Percentiles rank a stretch among this genome's conserved stretches.
Evolutionary conservation across 2,329 filamentous ascomycete species (phyloP).

Genomic region (Aspergillus bombycis): DNA sequence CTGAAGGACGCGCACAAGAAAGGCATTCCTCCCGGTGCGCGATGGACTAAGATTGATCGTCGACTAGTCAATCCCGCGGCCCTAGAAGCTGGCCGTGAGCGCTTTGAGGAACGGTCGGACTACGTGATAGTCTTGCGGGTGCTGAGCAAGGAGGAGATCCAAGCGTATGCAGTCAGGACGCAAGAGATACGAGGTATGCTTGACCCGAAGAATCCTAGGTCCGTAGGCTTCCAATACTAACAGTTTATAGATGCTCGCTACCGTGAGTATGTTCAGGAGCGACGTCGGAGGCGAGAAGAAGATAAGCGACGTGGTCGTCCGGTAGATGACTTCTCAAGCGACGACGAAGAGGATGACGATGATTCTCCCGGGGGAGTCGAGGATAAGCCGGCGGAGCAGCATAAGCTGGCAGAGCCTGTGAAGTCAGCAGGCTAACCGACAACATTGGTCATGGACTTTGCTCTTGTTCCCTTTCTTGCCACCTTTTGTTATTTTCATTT

Average conservation of each 20-base stretch:
- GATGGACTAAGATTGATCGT: slow-evolving; percentile 92
- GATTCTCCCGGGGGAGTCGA: slow-evolving; percentile 36
- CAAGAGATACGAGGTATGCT: slow-evolving; percentile 75
- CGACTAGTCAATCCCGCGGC: slow-evolving; percentile 88
- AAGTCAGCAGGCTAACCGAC: slow-evolving; percentile 8
- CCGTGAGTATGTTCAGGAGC: slow-evolving; percentile 39
- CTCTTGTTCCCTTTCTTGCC: not conserved
- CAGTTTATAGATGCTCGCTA: slow-evolving; percentile 37
- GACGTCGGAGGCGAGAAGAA: slow-evolving; percentile 48
- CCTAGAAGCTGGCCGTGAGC: slow-evolving; percentile 80
- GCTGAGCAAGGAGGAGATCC: slow-evolving; percentile 84
- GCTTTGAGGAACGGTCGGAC: slow-evolving; percentile 88
- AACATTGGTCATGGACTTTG: not conserved
- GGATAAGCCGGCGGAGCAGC: slow-evolving; percentile 25
- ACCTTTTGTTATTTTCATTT: not conserved
- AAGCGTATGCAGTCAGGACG: slow-evolving; percentile 80
- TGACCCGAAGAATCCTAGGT: not conserved
- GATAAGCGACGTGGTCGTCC: slow-evolving; percentile 40
- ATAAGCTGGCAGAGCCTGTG: slow-evolving; percentile 6
- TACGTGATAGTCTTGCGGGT: slow-evolving; percentile 93
- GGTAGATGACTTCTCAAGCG: slow-evolving; percentile 36
- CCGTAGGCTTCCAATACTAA: slow-evolving; percentile 13
- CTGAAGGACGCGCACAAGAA: slow-evolving; percentile 79
- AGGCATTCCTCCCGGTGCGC: slow-evolving; percentile 75
- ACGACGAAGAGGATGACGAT: slow-evolving; percentile 41